Evolutionary conservation across 1,139 yeast genomes (phyloP), one percentile per base, ranked within the genome.

Genomic region (Sugiyamaella pinicola): DNA sequence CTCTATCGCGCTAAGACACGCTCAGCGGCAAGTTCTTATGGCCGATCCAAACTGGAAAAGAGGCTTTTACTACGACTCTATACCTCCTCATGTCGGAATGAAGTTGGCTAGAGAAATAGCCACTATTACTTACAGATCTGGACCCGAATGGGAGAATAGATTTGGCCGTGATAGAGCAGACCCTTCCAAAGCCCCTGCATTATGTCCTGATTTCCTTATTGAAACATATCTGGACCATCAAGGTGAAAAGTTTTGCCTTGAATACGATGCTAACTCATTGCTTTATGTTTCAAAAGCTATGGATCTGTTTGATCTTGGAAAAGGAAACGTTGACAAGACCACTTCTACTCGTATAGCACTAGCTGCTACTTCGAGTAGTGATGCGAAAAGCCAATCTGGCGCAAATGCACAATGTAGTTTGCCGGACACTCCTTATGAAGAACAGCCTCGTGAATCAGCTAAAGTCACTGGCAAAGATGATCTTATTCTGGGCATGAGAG

Each of bases 81-180:
- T 89, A 0, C 96, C 96, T 4, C 98, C 97, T 1, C 96, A 90
- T 68, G 83, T 85, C 18, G 98, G 98, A 10, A 90, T 90, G 97
- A 91, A 90, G 66, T 76, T 90, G 47, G 95, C 97, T 1, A 77
- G 98, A 58, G 96, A 89, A 68, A 88, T 90, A 49, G 97, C 96
- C 17, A 90, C 98, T 0, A 89, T 91, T 47, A 89, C 97, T 0
- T 90, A 90, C 68, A 78, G 98, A 61, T 87, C 96, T 1, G 98
- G 98, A 0, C 97, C 97, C 1, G 98, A 90, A 69, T 90, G 98
- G 98, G 98, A 90, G 67, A 82, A 83, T 61, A 74, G 97, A 55
- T 90, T 90, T 69, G 96, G 96, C 1, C 80, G 95, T 55, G 89
- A 86, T 63, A 76, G 98, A 56, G 87, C 96, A 0, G 93, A 88